Percentiles rank a stretch among this genome's conserved stretches.
These are phyloP conservation scores for Globisporangium apiculatum DNA, from an alignment of 352 stramenopile species.

Conservation along the genomic window DNA sequence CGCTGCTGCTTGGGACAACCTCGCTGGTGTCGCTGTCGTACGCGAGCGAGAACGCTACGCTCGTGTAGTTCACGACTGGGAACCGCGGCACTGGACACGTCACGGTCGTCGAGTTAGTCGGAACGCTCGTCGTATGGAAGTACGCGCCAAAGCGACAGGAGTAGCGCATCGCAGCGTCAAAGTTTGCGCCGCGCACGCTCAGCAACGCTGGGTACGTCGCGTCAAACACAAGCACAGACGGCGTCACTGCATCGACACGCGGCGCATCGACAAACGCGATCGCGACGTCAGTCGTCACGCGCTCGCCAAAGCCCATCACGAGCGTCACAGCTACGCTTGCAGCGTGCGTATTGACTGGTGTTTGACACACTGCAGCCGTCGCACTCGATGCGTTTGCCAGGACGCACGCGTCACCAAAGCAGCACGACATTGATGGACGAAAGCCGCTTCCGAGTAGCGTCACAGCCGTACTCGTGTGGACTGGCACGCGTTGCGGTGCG, in stretches of 20 bases:
- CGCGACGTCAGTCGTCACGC: conserved; percentile 8
- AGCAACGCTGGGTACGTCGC: conserved; percentile 11
- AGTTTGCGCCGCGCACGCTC: conserved; percentile 19
- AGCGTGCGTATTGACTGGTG: conserved; percentile 7
- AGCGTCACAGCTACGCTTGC: conserved; percentile 16
- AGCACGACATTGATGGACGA: conserved; percentile 26
- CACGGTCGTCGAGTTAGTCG: conserved; percentile 13
- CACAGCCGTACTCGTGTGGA: conserved; percentile 17
- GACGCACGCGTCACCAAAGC: conserved; percentile 32
- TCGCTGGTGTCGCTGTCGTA: background rate
- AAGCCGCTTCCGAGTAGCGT: conserved; percentile 22
- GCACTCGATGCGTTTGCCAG: conserved; percentile 12
- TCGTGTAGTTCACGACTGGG: conserved; percentile 11
- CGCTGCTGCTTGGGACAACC: background rate
- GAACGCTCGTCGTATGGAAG: conserved; percentile 1
- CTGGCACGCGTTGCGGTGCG: conserved; percentile 16
- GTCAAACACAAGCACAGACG: conserved; percentile 25
- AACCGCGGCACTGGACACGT: conserved; percentile 23
- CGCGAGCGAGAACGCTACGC: conserved; percentile 20
- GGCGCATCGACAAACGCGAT: conserved; percentile 19
- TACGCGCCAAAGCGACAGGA: conserved; percentile 22
- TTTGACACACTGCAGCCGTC: conserved; percentile 18
- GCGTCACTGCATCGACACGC: conserved; percentile 13
- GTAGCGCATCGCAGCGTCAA: conserved; percentile 8
- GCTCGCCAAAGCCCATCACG: conserved; percentile 5